Evolutionary conservation across 1,284 basidiomycete genomes (phyloP), one percentile per base, ranked within the genome.

Genomic region (Exsudoporus floridanus): DNA sequence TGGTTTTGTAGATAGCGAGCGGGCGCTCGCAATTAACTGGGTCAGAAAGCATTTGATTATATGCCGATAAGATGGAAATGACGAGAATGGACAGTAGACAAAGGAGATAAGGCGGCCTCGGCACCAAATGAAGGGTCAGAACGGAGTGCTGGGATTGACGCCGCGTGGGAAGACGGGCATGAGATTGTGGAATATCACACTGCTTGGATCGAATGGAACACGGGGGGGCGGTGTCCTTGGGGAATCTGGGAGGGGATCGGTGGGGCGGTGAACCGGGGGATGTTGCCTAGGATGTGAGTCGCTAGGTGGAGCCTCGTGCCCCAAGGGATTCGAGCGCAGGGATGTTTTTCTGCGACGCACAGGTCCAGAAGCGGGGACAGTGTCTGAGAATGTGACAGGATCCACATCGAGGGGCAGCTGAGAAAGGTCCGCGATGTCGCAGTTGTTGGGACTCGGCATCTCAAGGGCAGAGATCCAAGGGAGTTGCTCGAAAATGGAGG

Each of bases 401-500:
- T 68, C 62, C 50, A 66, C 63, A 23, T 59, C 54, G 59, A 71
- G 64, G 12, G 73, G 68, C 31, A 81, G 60, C 59, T 76, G 77
- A 28, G 78, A 83, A 46, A 85, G 77, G 69, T 86, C 83, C 45
- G 83, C 82, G 53, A 82, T 75, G 57, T 84, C 79, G 60, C 70
- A 74, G 57, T 70, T 70, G 54, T 68, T 48, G 45, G 74, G 70
- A 37, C 75, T 70, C 0, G 77, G 55, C 38, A 67, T 56, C 44
- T 84, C 77, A 48, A 86, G 71, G 14, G 77, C 71, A 31, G 81
- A 73, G 50, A 83, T 80, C 83, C 84, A 86, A 13, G 83, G 79
- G 16, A 85, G 76, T 25, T 74, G 69, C 68, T 84, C 83, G 60
- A 86, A 84, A 21, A 75, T 38, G 66, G 65, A 18, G 57, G 55